Evolutionary conservation across 257 asterid species (phyloP).

Genomic region (Forsythia suspensa): DNA sequence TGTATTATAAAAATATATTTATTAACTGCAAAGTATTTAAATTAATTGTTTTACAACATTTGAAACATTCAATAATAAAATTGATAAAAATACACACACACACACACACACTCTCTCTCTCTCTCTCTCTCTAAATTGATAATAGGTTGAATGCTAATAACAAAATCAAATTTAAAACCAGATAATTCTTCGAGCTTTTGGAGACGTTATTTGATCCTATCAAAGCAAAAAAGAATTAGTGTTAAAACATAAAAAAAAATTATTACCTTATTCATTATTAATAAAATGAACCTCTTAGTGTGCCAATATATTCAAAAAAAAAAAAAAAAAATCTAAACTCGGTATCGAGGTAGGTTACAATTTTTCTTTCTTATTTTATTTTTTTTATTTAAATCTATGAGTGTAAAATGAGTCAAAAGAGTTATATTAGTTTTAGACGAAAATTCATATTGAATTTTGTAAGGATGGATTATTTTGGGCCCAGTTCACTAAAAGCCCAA

Average conservation of each 20-base stretch:
- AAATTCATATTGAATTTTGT: no score
- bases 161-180: slow-evolving; percentile 14
- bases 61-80: not conserved
- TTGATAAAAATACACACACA: no score
- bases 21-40: no score
- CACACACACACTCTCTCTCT: no score
- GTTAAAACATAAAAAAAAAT: not conserved
- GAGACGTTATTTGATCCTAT: slow-evolving; percentile 27
- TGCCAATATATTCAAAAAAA: no score
- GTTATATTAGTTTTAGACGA: no score
- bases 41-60: not conserved
- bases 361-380: no score
- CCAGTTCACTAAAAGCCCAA: not conserved
- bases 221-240: not conserved
- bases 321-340: not conserved
- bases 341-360: not conserved
- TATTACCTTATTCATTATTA: no score
- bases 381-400: not conserved
- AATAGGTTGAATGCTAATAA: not conserved
- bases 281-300: not conserved
- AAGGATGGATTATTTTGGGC: not conserved
- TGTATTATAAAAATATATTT: no score
- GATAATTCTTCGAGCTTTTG: slow-evolving; percentile 22
- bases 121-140: not conserved
- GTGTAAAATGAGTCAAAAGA: not conserved